phyloP scores from a whole-genome alignment of 2,329 filamentous ascomycete genomes.

The Exophiala mesophila region DNA sequence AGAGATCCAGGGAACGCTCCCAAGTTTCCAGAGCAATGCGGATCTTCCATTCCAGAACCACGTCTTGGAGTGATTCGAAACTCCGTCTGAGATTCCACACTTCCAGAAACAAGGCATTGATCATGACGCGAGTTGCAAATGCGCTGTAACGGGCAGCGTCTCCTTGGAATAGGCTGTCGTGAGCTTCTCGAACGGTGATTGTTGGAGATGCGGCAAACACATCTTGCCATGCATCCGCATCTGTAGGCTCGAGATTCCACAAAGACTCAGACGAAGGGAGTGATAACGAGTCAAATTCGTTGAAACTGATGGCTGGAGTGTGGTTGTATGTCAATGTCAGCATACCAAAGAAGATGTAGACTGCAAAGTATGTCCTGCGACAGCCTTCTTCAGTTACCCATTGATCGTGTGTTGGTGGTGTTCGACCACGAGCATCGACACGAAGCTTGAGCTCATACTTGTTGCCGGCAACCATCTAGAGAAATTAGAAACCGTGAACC shows the following conservation, averaged over 20 bases:
- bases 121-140: conserved; percentile 96
- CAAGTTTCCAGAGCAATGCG: conserved; percentile 94
- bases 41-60: conserved; percentile 97
- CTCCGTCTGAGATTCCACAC: conserved; percentile 99
- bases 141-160: conserved; percentile 88
- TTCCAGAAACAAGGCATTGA: conserved; percentile 95
- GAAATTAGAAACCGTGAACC: too few species aligned
- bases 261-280: conserved; percentile 89
- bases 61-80: conserved; percentile 93
- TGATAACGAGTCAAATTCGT: conserved; percentile 90
- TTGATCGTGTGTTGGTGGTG: conserved; percentile 72
- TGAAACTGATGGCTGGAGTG: conserved; percentile 95
- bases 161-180: conserved; percentile 92
- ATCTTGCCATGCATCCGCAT: conserved; percentile 81
- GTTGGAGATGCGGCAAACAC: conserved; percentile 65
- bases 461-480: conserved; percentile 87
- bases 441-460: conserved; percentile 93
- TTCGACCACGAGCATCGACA: conserved; percentile 75
- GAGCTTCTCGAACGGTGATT: conserved; percentile 86
- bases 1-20: conserved; percentile 92
- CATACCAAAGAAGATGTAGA: conserved; percentile 98
- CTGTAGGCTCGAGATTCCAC: conserved; percentile 78
- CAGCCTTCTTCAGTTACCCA: conserved; percentile 98
- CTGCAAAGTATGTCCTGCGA: conserved; percentile 92
- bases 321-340: conserved; percentile 96